phyloP scores from a whole-genome alignment of 257 asterid species.

The Plectranthus barbatus region DNA sequence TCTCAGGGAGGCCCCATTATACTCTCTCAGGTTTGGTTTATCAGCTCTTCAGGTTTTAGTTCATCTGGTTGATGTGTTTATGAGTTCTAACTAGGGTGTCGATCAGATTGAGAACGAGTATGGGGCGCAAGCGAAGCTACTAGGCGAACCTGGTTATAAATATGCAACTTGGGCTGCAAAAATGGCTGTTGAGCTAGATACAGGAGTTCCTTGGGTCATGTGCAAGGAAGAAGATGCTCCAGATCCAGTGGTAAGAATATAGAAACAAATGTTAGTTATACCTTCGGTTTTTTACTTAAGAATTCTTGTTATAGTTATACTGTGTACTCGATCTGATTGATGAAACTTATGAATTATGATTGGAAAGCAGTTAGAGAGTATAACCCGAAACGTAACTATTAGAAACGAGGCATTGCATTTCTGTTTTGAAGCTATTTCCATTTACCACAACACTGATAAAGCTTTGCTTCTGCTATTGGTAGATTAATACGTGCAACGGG shows the following conservation, averaged over 20 bases:
- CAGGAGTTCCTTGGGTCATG: conserved; percentile 81
- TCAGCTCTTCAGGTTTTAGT: neutral
- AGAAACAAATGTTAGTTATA: neutral
- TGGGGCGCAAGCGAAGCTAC: conserved; percentile 46
- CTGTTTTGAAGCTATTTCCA: neutral
- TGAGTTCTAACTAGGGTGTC: conserved; percentile 10
- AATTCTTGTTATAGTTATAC: no score
- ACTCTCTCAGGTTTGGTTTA: conserved; percentile 68
- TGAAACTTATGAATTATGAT: neutral
- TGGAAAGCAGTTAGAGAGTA: neutral
- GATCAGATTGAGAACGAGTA: conserved; percentile 67
- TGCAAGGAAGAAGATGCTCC: conserved; percentile 86
- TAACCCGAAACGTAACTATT: neutral
- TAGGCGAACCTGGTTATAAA: conserved; percentile 43
- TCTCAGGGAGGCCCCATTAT: conserved; percentile 93
- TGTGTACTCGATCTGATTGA: neutral
- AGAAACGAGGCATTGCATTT: neutral
- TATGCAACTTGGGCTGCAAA: conserved; percentile 64
- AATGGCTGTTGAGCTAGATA: conserved; percentile 56
- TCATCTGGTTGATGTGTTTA: neutral
- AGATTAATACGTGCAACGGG: conserved; percentile 96
- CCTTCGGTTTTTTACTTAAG: neutral
- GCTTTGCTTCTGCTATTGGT: conserved; percentile 12
- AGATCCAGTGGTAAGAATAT: conserved; percentile 70
- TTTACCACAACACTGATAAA: neutral